Evolutionary conservation across 2,329 filamentous ascomycete species (phyloP), one percentile per base, ranked within the genome.

Genomic region (Cylindrodendrum hubeiense): DNA sequence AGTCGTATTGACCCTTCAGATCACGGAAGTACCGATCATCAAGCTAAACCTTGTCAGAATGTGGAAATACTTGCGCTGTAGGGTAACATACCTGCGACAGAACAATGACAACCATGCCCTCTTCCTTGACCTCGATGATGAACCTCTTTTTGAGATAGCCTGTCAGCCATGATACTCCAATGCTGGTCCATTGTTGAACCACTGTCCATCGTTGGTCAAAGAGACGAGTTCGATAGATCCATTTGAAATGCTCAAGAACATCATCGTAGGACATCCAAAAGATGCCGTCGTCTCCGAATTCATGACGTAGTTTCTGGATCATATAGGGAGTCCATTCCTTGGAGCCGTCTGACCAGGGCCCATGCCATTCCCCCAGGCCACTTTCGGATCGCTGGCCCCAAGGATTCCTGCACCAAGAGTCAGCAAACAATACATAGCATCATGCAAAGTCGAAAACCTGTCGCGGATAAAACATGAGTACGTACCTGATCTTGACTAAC

Each of bases 261-360:
- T 85, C 83, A 26, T 76, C 71, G 67, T 79, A 84, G 5, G 79
- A 75, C 79, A 84, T 84, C 83, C 83, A 83, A 67, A 83, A 84
- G 21, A 80, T 81, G 17, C 90, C 90, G 69, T 92, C 90, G 68
- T 93, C 89, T 19, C 89, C 90, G 68, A 92, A 92, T 53, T 85
- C 86, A 75, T 93, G 89, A 28, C 85, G 82, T 3, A 93, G 81
- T 66, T 88, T 87, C 66, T 86, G 79, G 81, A 93, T 89, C 90
- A 91, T 93, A 71, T 92, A 87, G 0, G 90, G 82, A 1, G 90
- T 93, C 91, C 91, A 94, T 75, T 93, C 87, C 69, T 90, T 88
- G 5, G 89, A 91, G 0, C 91, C 91, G 74, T 93, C 91, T 39
- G 87, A 89, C 91, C 91, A 94, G 5, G 89, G 85, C 15, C 91